Evolutionary conservation across 108 stramenopile genomes (phyloP).

Genomic region (Aurantiochytrium sp.): DNA sequence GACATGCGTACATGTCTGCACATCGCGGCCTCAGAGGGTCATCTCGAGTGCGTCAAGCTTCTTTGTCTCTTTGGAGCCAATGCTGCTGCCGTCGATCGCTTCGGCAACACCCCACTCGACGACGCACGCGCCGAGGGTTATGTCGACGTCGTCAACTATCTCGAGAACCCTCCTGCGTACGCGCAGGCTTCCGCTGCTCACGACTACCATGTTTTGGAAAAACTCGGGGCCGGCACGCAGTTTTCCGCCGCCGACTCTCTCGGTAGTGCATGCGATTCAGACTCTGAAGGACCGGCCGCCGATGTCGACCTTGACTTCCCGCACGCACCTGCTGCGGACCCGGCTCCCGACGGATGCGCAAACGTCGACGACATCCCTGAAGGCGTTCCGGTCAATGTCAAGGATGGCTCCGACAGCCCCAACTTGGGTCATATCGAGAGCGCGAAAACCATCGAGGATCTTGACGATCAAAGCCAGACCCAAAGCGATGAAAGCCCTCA

Average conservation of each 20-base stretch:
- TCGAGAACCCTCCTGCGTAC: constrained; percentile 26
- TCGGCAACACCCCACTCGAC: constrained; percentile 71
- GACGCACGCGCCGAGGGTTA: constrained; percentile 54
- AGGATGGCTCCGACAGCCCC: no score
- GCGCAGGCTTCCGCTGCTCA: not conserved
- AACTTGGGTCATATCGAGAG: no score
- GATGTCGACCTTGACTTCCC: not conserved
- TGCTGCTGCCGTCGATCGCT: constrained; percentile 69
- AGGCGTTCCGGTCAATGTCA: no score
- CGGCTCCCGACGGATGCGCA: no score
- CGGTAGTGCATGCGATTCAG: not conserved
- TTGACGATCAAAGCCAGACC: no score
- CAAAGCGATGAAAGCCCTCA: no score
- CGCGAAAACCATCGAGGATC: no score
- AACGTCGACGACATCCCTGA: no score
- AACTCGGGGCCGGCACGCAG: not conserved
- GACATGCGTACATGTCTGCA: constrained; percentile 80
- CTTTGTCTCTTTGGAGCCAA: constrained; percentile 62
- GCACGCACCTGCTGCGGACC: not conserved
- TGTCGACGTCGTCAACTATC: constrained; percentile 31
- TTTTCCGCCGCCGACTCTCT: not conserved
- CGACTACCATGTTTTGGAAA: not conserved
- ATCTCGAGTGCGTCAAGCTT: constrained; percentile 51
- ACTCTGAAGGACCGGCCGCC: not conserved
- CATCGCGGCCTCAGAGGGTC: constrained; percentile 72